Percentiles rank a stretch among this genome's conserved stretches.
These are phyloP conservation scores for Barbarea vulgaris DNA, from an alignment of 345 rosid species.

Conservation along the genomic window DNA sequence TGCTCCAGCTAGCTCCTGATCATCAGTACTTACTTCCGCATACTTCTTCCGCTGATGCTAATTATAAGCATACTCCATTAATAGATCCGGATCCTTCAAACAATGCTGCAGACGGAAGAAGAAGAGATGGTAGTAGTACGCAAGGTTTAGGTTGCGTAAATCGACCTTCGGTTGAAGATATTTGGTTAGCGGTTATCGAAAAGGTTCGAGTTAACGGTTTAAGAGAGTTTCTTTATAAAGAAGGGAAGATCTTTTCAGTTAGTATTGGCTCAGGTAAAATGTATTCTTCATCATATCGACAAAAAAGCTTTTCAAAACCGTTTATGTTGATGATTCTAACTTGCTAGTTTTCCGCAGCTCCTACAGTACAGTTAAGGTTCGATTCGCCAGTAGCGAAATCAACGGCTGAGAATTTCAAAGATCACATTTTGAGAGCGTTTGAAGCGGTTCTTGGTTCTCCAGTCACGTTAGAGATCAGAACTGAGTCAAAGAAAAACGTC, in stretches of 20 bases:
- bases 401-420: conserved; percentile 70
- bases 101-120: not conserved
- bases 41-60: conserved; percentile 62
- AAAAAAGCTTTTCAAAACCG: not conserved
- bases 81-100: not conserved
- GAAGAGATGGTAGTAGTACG: not conserved
- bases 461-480: conserved; percentile 79
- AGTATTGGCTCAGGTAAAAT: conserved; percentile 87
- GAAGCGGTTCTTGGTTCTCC: conserved; percentile 81
- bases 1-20: conserved; percentile 99
- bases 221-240: conserved; percentile 73
- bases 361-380: conserved; percentile 77
- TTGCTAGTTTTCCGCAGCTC: conserved; percentile 61
- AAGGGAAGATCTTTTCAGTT: conserved; percentile 82
- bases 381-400: conserved; percentile 60
- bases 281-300: not conserved
- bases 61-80: conserved; percentile 58
- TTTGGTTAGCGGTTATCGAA: conserved; percentile 84
- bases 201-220: conserved; percentile 53
- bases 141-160: conserved; percentile 36
- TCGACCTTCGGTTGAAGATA: conserved; percentile 61
- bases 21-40: conserved; percentile 72
- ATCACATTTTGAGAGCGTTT: conserved; percentile 75
- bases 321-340: not conserved
- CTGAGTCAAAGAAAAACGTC: conserved; percentile 48